Percentiles rank a stretch among this genome's conserved stretches.
Conservation (phyloP, 805 yeast genomes). For the Sungouiozyma intestinalis region DNA sequence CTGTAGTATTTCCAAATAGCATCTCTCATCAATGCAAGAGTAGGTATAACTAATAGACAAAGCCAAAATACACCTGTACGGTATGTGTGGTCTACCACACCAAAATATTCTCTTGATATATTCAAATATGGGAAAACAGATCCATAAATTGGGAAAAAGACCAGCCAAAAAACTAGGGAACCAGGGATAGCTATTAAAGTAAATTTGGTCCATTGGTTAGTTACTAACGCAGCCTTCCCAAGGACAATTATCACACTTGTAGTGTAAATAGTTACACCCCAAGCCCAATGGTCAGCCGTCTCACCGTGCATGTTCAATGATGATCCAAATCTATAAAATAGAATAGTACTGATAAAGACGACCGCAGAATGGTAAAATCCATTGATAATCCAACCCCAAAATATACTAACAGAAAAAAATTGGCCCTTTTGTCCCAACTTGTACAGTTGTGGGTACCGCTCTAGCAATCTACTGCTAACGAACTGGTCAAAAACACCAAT, state of each 20-base stretch:
- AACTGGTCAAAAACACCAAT: conserved; percentile 96
- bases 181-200: conserved; percentile 93
- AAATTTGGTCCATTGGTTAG: conserved; percentile 91
- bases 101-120: conserved; percentile 77
- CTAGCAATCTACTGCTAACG: conserved; percentile 79
- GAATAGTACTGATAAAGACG: conserved; percentile 60
- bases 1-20: conserved; percentile 90
- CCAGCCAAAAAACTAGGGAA: conserved; percentile 73
- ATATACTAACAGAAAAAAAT: conserved; percentile 81
- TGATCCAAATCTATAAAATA: conserved; percentile 60
- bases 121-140: conserved; percentile 71
- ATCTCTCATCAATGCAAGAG: conserved; percentile 75
- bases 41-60: conserved; percentile 61
- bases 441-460: conserved; percentile 87
- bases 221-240: conserved; percentile 89
- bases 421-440: conserved; percentile 80
- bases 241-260: conserved; percentile 79
- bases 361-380: conserved; percentile 92
- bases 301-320: conserved; percentile 52
- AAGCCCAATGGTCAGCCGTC: conserved; percentile 80
- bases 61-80: conserved; percentile 80
- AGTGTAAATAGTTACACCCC: conserved; percentile 88
- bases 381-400: conserved; percentile 96
- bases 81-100: conserved; percentile 66
- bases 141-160: conserved; percentile 80